Evolutionary conservation across 2,329 filamentous ascomycete genomes (phyloP).

Genomic region (Atkinsonella texensis): DNA sequence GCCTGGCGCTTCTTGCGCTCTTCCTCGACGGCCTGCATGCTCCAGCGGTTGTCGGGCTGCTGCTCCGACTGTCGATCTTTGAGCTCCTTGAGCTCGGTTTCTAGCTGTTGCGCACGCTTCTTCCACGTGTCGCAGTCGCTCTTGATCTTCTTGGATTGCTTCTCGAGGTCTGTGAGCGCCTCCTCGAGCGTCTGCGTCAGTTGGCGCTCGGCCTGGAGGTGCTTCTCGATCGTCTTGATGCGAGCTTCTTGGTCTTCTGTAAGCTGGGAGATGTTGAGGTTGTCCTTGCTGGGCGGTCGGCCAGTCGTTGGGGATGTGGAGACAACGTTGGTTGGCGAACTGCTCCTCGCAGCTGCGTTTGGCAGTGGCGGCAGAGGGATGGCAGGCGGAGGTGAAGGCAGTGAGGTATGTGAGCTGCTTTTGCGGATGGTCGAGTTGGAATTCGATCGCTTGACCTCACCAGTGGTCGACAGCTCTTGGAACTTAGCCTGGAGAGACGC

Average conservation of each 20-base stretch:
- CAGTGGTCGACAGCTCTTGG: conserved; percentile 33
- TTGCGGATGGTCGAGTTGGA: conserved; percentile 68
- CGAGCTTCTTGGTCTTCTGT: conserved; percentile 92
- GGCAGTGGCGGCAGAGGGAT: conserved; percentile 94
- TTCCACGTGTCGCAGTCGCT: conserved; percentile 82
- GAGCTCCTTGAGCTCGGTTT: conserved; percentile 57
- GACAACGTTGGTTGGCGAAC: conserved; percentile 30
- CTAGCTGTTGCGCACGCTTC: conserved; percentile 68
- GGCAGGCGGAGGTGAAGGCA: conserved; percentile 87
- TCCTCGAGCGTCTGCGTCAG: conserved; percentile 92
- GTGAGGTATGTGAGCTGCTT: conserved; percentile 66
- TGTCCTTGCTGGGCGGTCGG: conserved; percentile 75
- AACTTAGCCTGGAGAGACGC: conserved; percentile 62
- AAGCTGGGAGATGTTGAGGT: conserved; percentile 54
- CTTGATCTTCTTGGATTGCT: conserved; percentile 84
- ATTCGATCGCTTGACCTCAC: conserved; percentile 44
- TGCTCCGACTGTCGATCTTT: conserved; percentile 38
- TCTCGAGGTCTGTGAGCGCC: conserved; percentile 85
- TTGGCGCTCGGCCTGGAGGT: conserved; percentile 90
- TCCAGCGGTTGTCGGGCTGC: conserved; percentile 47
- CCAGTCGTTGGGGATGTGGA: conserved; percentile 43
- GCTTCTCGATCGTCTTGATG: conserved; percentile 92
- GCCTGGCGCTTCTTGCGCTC: conserved; percentile 86
- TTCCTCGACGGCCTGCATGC: conserved; percentile 86
- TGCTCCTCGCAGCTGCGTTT: conserved; percentile 33